Conservation (phyloP, 345 rosid species). For the Eucalyptus curtisii region DNA sequence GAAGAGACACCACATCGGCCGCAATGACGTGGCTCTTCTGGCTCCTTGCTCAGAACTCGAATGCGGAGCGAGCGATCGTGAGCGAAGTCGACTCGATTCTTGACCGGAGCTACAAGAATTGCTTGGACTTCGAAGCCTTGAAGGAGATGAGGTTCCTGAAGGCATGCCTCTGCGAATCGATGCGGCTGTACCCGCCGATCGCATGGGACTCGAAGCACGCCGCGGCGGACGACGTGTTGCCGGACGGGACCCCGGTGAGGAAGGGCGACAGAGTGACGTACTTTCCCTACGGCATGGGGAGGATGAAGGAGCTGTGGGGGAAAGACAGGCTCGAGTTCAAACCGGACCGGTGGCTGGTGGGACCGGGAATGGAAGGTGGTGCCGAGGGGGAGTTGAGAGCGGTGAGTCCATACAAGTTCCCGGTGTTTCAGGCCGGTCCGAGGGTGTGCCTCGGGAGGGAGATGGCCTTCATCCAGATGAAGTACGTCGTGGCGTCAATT, state of each 20-base stretch:
- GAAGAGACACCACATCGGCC: constrained; percentile 60
- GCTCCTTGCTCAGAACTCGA: constrained; percentile 25
- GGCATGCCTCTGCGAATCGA: constrained; percentile 50
- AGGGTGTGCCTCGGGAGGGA: constrained; percentile 73
- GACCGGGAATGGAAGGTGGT: constrained; percentile 1
- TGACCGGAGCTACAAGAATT: constrained; percentile 2
- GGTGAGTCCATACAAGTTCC: constrained; percentile 42
- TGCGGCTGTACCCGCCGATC: constrained; percentile 68
- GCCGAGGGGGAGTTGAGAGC: constrained; percentile 19
- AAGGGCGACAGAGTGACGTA: constrained; percentile 82
- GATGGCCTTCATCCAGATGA: constrained; percentile 78
- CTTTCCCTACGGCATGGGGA: constrained; percentile 84
- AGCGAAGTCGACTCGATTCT: constrained; percentile 14
- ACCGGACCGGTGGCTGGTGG: constrained; percentile 55
- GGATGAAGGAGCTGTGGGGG: constrained; percentile 82
- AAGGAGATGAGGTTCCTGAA: constrained; percentile 33
- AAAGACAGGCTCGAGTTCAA: constrained; percentile 42
- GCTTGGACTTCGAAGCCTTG: constrained; percentile 13
- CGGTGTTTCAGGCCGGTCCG: constrained; percentile 70
- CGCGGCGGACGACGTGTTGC: constrained; percentile 27
- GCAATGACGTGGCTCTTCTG: constrained; percentile 60
- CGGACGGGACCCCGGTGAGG: constrained; percentile 51
- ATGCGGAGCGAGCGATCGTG: constrained; percentile 11
- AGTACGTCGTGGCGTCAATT: constrained; percentile 37
- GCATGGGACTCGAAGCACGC: constrained; percentile 71